These are phyloP conservation scores for Hordeum pubiflorum DNA, from an alignment of 202 grass and related monocot genomes.

Conservation along the genomic window DNA sequence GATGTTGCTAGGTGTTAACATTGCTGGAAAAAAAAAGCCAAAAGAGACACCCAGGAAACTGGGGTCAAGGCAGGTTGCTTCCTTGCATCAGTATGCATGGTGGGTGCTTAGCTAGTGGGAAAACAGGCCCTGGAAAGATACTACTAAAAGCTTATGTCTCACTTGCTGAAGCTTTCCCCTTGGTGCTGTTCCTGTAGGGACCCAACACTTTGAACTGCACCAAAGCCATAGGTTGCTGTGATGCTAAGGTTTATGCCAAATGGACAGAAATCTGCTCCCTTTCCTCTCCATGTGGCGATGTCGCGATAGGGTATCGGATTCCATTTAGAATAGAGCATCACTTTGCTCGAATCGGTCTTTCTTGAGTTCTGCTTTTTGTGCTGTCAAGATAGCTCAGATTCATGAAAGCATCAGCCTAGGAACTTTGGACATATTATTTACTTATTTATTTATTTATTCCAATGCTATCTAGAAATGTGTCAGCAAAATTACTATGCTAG, in stretches of 20 bases:
- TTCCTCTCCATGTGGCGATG: conserved; percentile 14
- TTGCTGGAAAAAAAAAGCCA: not conserved
- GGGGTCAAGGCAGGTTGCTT: conserved; percentile 1
- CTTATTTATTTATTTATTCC: not conserved
- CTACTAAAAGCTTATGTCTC: conserved; percentile 27
- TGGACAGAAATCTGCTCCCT: conserved; percentile 18
- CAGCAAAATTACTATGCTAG: not conserved
- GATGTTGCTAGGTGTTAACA: not conserved
- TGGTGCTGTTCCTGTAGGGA: not conserved
- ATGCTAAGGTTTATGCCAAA: conserved; percentile 16
- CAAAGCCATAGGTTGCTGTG: conserved; percentile 11
- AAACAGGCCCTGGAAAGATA: not conserved
- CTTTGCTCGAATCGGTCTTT: conserved; percentile 6
- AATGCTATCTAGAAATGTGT: not conserved
- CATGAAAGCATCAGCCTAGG: not conserved
- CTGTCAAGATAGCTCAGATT: not conserved
- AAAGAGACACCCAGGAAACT: not conserved
- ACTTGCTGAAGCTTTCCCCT: conserved; percentile 1
- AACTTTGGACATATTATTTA: not conserved
- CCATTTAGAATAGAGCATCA: conserved; percentile 1
- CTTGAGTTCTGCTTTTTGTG: not conserved
- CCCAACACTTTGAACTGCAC: not conserved
- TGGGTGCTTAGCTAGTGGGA: conserved; percentile 10
- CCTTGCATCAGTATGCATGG: not conserved
- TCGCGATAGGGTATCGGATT: conserved; percentile 15